These are phyloP conservation scores for Phialemonium atrogriseum DNA, from an alignment of 2,329 filamentous ascomycete species.

Conservation along the genomic window DNA sequence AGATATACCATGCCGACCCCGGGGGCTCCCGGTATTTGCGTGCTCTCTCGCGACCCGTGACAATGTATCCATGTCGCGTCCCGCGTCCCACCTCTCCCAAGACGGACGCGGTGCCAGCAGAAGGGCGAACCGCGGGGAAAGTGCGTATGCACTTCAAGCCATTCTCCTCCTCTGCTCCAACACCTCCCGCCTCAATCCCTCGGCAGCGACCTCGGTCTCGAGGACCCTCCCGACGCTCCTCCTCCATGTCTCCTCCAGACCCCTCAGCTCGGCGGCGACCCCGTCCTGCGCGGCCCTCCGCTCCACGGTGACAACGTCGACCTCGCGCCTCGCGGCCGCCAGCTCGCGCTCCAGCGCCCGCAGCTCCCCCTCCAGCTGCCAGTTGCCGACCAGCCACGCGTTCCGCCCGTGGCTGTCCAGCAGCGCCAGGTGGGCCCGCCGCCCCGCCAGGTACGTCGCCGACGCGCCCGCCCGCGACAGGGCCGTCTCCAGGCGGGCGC, in stretches of 20 bases:
- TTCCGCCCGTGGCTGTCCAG: constrained; percentile 80
- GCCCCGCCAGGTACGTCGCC: constrained; percentile 42
- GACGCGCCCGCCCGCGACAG: constrained; percentile 46
- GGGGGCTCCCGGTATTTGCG: too few species aligned
- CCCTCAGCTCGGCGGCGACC: constrained; percentile 62
- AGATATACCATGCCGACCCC: too few species aligned
- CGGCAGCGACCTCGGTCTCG: constrained; percentile 79
- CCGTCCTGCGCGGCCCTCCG: constrained; percentile 63
- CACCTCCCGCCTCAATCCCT: constrained; percentile 60
- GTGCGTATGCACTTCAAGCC: neutral
- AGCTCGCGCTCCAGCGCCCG: constrained; percentile 66
- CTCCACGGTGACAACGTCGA: constrained; percentile 65
- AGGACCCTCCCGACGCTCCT: constrained; percentile 69
- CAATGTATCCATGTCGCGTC: too few species aligned
- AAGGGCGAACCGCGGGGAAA: too few species aligned
- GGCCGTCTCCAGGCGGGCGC: constrained; percentile 48
- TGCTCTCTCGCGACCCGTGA: too few species aligned
- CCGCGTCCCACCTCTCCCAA: too few species aligned
- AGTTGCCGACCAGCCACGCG: constrained; percentile 83
- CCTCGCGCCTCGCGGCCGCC: constrained; percentile 54
- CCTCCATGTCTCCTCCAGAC: constrained; percentile 68
- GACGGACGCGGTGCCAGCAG: too few species aligned
- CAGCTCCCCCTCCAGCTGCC: constrained; percentile 66
- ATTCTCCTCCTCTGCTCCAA: constrained; percentile 48
- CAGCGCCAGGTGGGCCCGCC: constrained; percentile 54